Base-by-base conservation (phyloP, 2,329 filamentous ascomycete genomes). In the Diaporthe citriasiana region DNA sequence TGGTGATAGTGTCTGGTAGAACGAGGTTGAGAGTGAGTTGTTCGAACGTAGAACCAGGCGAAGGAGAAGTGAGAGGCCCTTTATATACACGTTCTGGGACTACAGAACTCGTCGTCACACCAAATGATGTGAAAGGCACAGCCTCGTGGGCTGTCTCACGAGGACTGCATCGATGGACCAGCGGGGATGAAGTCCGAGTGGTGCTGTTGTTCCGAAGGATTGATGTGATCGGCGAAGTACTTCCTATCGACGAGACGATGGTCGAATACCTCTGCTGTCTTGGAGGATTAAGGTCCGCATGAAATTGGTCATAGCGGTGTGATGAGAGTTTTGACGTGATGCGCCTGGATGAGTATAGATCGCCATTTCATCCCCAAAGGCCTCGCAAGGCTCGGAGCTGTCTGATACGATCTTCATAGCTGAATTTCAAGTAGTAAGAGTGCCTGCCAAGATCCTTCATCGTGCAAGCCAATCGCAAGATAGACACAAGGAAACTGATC, bases 361-460 rank as follows among this genome's bases (percentile, higher is more conserved):
- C 42, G 10, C 50, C 60, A 33, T 15, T 15, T 5, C 33, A 22
- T 65, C 42, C 3, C 27, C 19, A 65, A 27, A 22, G 4, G 57
- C 38, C 17, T 42, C 9, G n/a, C 57, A 45, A 30, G 19, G 8
- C 27, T 33, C 17, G 27, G 27, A 57, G 42, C 35, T 27, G 33
- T 65, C 27, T 35, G 27, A 12, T 35, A 65, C 42, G 42, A 50
- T 65, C 60, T 65, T 33, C 60, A 65, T 10, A 65, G 60, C 60
- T 65, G 60, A 50, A 65, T 19, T 50, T 7, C 8, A 35, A 15
- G 19, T 17, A 25, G 27, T 9, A 35, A 5, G 8, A 35, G 42
- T 7, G 33, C 10, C 19, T 22, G 42, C 42, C 40, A 30, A 27
- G 25, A 35, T 50, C 6, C 42, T 47, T 65, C 13, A 22, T 35